A percentile compares a stretch with the other conserved stretches of the same genome.
phyloP scores from a whole-genome alignment of 2,329 filamentous ascomycete species.

The Pyrenochaeta sp. region DNA sequence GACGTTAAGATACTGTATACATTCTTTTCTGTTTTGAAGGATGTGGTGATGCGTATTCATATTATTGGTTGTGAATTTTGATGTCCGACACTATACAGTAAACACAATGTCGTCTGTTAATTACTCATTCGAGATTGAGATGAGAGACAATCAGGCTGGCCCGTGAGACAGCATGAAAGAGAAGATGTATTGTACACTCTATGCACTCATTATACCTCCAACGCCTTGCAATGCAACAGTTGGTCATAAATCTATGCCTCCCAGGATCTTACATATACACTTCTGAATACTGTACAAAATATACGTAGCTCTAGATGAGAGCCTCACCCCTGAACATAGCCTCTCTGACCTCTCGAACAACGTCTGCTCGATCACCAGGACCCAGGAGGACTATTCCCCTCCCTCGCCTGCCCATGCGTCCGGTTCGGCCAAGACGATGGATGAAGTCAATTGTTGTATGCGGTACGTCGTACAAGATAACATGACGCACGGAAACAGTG shows the following conservation, averaged over 20 bases:
- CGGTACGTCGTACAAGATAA: constrained; percentile 96
- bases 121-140: too few species aligned
- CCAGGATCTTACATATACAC: neutral
- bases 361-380: constrained; percentile 85
- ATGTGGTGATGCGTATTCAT: too few species aligned
- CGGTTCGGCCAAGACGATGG: constrained; percentile 89
- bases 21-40: too few species aligned
- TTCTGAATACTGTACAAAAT: neutral
- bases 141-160: too few species aligned
- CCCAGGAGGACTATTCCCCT: constrained; percentile 90
- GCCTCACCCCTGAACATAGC: constrained; percentile 65
- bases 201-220: too few species aligned
- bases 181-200: too few species aligned
- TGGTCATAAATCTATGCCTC: neutral
- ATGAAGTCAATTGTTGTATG: constrained; percentile 99
- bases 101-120: too few species aligned
- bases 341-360: constrained; percentile 90
- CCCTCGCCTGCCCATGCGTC: constrained; percentile 90
- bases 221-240: too few species aligned
- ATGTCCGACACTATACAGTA: too few species aligned
- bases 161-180: too few species aligned
- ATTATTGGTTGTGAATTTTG: too few species aligned
- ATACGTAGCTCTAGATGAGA: constrained; percentile 51
- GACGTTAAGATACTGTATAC: too few species aligned
- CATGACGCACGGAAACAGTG: constrained; percentile 87